A percentile compares a stretch with the other conserved stretches of the same genome.
phyloP scores from a whole-genome alignment of 495 filamentous ascomycete genomes.

The Neurospora sp. region DNA sequence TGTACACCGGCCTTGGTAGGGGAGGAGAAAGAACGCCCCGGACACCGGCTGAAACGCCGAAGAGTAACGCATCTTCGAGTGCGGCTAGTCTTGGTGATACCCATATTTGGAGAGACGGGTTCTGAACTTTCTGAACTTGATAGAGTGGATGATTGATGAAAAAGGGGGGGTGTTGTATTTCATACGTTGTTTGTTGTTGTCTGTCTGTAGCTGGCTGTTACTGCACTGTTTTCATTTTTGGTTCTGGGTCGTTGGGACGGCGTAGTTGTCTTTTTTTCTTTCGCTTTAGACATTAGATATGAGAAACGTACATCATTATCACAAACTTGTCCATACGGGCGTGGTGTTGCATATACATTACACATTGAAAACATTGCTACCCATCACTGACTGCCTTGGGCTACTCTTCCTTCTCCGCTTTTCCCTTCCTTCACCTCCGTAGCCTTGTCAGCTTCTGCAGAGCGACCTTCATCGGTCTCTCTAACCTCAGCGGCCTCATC shows the following conservation, averaged over 20 bases:
- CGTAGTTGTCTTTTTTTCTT: not conserved
- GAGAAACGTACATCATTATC: not conserved
- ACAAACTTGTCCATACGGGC: not conserved
- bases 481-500: not conserved
- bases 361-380: not conserved
- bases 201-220: not conserved
- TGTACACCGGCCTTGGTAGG: not conserved
- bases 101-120: slow-evolving; percentile 39
- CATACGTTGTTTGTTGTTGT: not conserved
- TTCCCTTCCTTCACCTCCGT: not conserved
- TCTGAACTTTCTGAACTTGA: not conserved
- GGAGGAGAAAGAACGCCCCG: slow-evolving; percentile 4
- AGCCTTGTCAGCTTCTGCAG: not conserved
- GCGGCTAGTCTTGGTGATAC: slow-evolving; percentile 47
- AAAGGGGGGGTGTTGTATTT: not conserved
- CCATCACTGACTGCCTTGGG: not conserved
- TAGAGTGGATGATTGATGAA: not conserved
- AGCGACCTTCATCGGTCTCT: not conserved
- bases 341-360: not conserved
- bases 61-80: slow-evolving; percentile 21
- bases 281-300: not conserved
- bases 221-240: not conserved
- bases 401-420: not conserved
- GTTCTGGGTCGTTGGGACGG: not conserved
- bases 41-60: not conserved